Base-by-base conservation (phyloP, 345 rosid genomes). In the Hibiscus trionum region DNA sequence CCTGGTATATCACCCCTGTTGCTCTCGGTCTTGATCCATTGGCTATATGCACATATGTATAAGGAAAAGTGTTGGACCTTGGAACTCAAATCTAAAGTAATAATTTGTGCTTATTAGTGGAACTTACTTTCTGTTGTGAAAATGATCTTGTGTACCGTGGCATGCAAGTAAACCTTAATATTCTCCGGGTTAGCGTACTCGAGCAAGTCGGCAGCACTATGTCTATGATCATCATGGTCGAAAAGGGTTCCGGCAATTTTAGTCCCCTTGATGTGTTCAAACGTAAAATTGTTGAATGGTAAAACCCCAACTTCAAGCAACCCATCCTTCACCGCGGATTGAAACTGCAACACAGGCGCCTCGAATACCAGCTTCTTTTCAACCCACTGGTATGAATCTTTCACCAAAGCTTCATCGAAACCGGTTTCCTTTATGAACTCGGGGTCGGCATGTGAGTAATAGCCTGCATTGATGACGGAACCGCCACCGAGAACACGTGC, bases 401-500 rank as follows among this genome's bases (percentile, higher is more conserved):
- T 78, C 3, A 87, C 97, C 66, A 81, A 79, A 5, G 55, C 77
- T 19, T 71, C 78, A 1, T 52, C 47, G 92, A 95, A 87, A 53
- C 88, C 89, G 0, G 72, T 82, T 61, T 80, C 76, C 72, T 58
- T 75, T 37, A 86, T 82, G 31, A 76, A 84, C 3, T 76, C 77
- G 0, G 24, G 29, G 26, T 83, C 74, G 2, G 98, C 92, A 2
- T 85, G 93, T 0, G 96, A 73, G 83, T 87, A 93, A 69, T 88
- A 91, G 1, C 97, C 96, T 0, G 91, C 96, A 46, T 91, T 93
- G 35, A 91, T 35, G 31, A 87, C 90, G 7, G 91, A 86, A 3
- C 96, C 98, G 2, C 98, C 98, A 1, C 98, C 97, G 0, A 93
- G 87, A 5, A 93, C 98, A 0, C 96, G 88, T 0, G 96, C 92